phyloP scores from a whole-genome alignment of 2,329 filamentous ascomycete species.

The Salinomyces thailandicus region DNA sequence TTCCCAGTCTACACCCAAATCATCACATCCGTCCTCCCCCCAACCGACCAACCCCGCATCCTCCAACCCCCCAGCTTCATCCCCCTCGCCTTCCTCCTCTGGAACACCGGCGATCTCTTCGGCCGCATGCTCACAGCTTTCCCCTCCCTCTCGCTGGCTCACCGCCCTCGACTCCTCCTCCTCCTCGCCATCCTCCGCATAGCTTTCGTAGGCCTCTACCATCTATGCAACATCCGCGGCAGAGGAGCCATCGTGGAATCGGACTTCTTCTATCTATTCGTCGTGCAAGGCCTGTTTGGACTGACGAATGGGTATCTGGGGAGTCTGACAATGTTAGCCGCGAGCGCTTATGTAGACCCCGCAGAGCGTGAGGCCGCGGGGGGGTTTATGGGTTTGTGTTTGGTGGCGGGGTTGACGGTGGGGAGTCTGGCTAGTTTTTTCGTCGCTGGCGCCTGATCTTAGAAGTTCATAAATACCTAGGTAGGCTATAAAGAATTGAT shows the following conservation, averaged over 20 bases:
- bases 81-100: slow-evolving; percentile 79
- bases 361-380: slow-evolving; percentile 81
- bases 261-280: slow-evolving; percentile 75
- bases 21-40: slow-evolving; percentile 33
- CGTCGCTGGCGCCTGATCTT: background rate
- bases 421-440: slow-evolving; percentile 89
- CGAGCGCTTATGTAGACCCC: slow-evolving; percentile 67
- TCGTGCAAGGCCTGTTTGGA: slow-evolving; percentile 78
- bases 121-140: slow-evolving; percentile 60
- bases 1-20: slow-evolving; percentile 78
- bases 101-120: slow-evolving; percentile 79
- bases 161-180: slow-evolving; percentile 58
- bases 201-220: slow-evolving; percentile 71
- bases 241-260: slow-evolving; percentile 63
- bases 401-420: slow-evolving; percentile 71
- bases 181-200: slow-evolving; percentile 53
- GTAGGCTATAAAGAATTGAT: no score
- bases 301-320: slow-evolving; percentile 79
- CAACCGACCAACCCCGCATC: slow-evolving; percentile 42
- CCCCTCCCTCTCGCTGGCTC: slow-evolving; percentile 46
- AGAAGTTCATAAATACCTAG: no score
- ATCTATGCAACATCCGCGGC: slow-evolving; percentile 78
- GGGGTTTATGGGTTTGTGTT: slow-evolving; percentile 83
- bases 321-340: slow-evolving; percentile 84
- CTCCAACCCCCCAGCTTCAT: slow-evolving; percentile 72